phyloP scores from a whole-genome alignment of 768 basidiomycete species.

The Baorangia bicolor region DNA sequence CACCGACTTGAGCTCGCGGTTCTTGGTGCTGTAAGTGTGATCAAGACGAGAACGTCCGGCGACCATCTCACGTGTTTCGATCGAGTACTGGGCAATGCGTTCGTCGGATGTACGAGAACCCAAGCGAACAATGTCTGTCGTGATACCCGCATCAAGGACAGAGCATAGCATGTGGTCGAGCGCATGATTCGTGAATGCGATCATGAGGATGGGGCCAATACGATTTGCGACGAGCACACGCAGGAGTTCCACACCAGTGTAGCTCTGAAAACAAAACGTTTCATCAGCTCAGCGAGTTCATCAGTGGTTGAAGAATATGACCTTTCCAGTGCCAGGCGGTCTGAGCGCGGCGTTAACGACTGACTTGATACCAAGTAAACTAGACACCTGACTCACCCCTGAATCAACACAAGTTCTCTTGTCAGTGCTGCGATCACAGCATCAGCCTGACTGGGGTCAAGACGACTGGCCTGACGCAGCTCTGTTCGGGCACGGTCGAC shows the following conservation, averaged over 20 bases:
- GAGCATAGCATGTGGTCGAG: constrained; percentile 69
- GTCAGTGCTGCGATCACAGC: constrained; percentile 62
- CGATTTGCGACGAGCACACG: constrained; percentile 58
- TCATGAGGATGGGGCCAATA: constrained; percentile 53
- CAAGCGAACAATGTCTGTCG: constrained; percentile 61
- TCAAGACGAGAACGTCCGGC: constrained; percentile 43
- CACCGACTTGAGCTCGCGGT: constrained; percentile 40
- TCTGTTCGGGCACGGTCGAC: constrained; percentile 46
- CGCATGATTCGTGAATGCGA: constrained; percentile 78
- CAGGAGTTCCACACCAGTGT: constrained; percentile 66
- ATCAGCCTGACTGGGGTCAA: constrained; percentile 72
- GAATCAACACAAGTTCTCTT: constrained; percentile 63
- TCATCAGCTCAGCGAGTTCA: neutral
- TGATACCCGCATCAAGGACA: constrained; percentile 65
- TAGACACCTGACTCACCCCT: constrained; percentile 49
- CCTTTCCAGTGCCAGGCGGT: constrained; percentile 81
- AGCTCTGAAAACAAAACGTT: constrained; percentile 42
- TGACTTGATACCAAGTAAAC: neutral
- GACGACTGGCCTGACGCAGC: constrained; percentile 46
- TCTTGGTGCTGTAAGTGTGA: constrained; percentile 33
- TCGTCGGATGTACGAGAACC: constrained; percentile 66
- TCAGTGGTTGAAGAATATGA: constrained; percentile 16
- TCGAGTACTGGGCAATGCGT: constrained; percentile 55
- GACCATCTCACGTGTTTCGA: constrained; percentile 55
- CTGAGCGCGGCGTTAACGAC: constrained; percentile 31